Conservation (phyloP, 1,284 basidiomycete genomes). For the Microbotryum silenes-acaulis region DNA sequence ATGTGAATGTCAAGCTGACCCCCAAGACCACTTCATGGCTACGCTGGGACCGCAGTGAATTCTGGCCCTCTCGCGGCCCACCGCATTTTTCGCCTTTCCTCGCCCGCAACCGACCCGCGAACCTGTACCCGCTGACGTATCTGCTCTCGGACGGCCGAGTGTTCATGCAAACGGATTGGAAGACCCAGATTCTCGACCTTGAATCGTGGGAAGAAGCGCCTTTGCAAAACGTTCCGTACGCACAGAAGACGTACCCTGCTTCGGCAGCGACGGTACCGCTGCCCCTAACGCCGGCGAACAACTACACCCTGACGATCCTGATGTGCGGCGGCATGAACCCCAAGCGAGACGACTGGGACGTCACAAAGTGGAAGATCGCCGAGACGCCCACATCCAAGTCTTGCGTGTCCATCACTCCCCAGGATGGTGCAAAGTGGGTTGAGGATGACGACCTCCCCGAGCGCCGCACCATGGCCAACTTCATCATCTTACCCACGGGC, state of each 20-base stretch:
- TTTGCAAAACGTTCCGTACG: constrained; percentile 45
- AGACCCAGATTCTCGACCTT: constrained; percentile 52
- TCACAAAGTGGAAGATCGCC: background rate
- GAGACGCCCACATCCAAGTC: constrained; percentile 45
- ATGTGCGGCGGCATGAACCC: constrained; percentile 67
- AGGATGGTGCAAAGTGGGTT: constrained; percentile 45
- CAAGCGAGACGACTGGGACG: constrained; percentile 48
- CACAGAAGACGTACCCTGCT: constrained; percentile 76
- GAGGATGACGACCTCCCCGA: background rate
- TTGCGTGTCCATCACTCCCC: constrained; percentile 56
- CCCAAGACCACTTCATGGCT: constrained; percentile 64
- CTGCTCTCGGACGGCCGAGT: constrained; percentile 68
- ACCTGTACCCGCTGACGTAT: constrained; percentile 77
- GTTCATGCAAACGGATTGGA: constrained; percentile 17
- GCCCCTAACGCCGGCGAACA: constrained; percentile 55
- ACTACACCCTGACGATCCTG: constrained; percentile 62
- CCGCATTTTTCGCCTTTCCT: constrained; percentile 46
- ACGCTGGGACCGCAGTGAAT: constrained; percentile 40
- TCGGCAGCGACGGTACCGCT: constrained; percentile 62
- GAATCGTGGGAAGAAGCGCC: constrained; percentile 51
- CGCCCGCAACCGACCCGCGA: constrained; percentile 70
- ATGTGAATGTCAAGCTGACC: no score
- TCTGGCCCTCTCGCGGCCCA: background rate
- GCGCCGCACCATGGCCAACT: background rate
- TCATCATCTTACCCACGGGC: background rate